Conservation (phyloP, 1,139 yeast genomes). For the Candida labiduridarum region DNA sequence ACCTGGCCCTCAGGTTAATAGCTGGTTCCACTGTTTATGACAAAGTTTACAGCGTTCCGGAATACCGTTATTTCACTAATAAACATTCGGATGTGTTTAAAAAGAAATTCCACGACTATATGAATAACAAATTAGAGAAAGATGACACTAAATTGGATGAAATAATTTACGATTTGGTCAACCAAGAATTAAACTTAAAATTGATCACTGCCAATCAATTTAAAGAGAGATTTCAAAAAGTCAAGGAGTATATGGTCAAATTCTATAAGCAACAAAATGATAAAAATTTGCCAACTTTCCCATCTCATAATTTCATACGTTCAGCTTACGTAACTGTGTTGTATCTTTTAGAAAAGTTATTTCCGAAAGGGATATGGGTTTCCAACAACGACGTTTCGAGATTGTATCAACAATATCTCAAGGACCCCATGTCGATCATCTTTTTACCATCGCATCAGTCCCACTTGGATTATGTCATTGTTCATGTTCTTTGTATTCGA, state of each 20-base stretch:
- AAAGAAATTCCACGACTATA: constrained; percentile 29
- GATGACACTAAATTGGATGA: constrained; percentile 41
- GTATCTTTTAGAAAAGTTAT: constrained; percentile 36
- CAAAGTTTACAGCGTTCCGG: constrained; percentile 37
- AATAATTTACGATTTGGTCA: constrained; percentile 39
- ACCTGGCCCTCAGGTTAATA: constrained; percentile 35
- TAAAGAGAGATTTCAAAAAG: constrained; percentile 36
- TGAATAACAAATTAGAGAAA: constrained; percentile 36
- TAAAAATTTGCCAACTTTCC: constrained; percentile 39
- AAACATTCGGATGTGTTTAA: constrained; percentile 35
- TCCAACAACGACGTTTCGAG: constrained; percentile 33
- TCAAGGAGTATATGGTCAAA: constrained; percentile 42
- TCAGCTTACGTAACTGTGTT: constrained; percentile 44
- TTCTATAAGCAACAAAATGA: constrained; percentile 40
- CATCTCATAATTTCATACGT: constrained; percentile 29
- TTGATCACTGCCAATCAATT: constrained; percentile 40
- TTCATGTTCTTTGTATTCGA: constrained; percentile 59
- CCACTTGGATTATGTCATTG: constrained; percentile 64
- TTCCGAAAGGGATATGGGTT: constrained; percentile 49
- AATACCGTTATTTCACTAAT: constrained; percentile 38
- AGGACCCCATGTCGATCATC: constrained; percentile 47
- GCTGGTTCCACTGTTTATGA: constrained; percentile 28
- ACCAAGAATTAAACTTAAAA: constrained; percentile 44
- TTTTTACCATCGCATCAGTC: constrained; percentile 61
- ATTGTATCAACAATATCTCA: constrained; percentile 34